Conservation (phyloP, 177 flowering plant genomes). For the Vitis hybrid region DNA sequence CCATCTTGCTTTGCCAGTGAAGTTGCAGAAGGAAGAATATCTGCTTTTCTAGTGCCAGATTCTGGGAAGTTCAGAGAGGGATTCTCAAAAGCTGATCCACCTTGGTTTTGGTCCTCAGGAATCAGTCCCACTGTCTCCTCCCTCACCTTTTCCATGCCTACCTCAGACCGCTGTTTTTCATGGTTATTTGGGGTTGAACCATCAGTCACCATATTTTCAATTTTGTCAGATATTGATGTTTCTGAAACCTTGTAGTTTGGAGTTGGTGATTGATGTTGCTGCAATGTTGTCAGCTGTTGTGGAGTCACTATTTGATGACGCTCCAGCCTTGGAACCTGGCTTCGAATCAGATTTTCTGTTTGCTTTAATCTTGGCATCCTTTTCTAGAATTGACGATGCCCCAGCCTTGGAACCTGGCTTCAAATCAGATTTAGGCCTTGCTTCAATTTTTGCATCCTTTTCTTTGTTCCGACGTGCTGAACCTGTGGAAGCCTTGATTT, state of each 20-base stretch:
- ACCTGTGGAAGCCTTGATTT: constrained; percentile 28
- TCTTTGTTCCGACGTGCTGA: constrained; percentile 27
- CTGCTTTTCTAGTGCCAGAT: constrained; percentile 15
- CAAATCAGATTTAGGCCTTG: constrained; percentile 18
- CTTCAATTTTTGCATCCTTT: constrained; percentile 26
- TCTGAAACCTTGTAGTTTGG: constrained; percentile 1
- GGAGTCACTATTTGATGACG: constrained; percentile 13
- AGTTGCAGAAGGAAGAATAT: constrained; percentile 10
- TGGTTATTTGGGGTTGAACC: constrained; percentile 6
- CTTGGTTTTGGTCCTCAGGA: not conserved
- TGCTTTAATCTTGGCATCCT: constrained; percentile 25
- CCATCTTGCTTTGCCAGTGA: constrained; percentile 24
- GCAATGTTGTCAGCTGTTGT: constrained; percentile 8
- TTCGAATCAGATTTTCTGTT: constrained; percentile 21
- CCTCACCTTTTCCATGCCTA: constrained; percentile 1
- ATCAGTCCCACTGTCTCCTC: not conserved
- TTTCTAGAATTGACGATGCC: constrained; percentile 1
- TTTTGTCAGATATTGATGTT: constrained; percentile 3
- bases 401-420: constrained; percentile 14
- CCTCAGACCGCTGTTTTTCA: not conserved
- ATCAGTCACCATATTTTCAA: constrained; percentile 2
- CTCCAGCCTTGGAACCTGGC: constrained; percentile 11
- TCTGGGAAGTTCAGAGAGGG: constrained; percentile 8
- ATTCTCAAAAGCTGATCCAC: not conserved
- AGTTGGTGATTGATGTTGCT: constrained; percentile 9